phyloP scores from a whole-genome alignment of 495 filamentous ascomycete species.

The Xeromyces bisporus region DNA sequence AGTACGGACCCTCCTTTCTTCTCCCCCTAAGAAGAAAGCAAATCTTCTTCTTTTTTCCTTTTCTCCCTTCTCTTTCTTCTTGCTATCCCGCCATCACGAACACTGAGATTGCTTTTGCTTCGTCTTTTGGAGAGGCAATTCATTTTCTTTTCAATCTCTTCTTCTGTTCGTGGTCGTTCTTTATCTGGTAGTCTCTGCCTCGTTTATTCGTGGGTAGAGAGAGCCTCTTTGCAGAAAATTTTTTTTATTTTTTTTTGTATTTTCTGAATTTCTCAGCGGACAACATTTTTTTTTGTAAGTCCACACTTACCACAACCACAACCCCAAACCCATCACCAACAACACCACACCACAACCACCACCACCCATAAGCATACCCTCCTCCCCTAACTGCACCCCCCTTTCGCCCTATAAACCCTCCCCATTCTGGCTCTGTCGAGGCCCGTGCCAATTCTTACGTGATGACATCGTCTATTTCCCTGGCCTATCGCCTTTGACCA shows the following conservation, averaged over 20 bases:
- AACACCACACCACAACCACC: too few species aligned
- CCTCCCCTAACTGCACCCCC: constrained; percentile 2
- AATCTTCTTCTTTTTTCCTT: neutral
- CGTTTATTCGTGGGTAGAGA: neutral
- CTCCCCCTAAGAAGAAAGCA: neutral
- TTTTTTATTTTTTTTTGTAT: neutral
- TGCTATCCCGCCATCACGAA: neutral
- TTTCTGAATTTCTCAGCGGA: constrained; percentile 4
- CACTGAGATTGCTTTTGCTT: too few species aligned
- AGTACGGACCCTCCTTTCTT: too few species aligned
- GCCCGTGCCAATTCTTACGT: neutral
- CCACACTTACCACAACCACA: neutral
- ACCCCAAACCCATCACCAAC: too few species aligned
- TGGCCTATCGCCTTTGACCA: neutral
- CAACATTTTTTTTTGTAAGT: constrained; percentile 17
- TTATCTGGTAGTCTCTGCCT: neutral
- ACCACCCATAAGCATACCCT: constrained; percentile 3
- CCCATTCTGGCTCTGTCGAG: neutral
- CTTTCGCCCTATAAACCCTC: constrained; percentile 1
- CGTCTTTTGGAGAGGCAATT: neutral
- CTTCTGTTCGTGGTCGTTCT: neutral
- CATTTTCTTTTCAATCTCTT: neutral
- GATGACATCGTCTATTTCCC: neutral
- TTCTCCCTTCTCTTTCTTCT: neutral
- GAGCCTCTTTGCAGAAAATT: neutral